Evolutionary conservation across 805 yeast genomes (phyloP).

Genomic region (Metschnikowia kofuensis): DNA sequence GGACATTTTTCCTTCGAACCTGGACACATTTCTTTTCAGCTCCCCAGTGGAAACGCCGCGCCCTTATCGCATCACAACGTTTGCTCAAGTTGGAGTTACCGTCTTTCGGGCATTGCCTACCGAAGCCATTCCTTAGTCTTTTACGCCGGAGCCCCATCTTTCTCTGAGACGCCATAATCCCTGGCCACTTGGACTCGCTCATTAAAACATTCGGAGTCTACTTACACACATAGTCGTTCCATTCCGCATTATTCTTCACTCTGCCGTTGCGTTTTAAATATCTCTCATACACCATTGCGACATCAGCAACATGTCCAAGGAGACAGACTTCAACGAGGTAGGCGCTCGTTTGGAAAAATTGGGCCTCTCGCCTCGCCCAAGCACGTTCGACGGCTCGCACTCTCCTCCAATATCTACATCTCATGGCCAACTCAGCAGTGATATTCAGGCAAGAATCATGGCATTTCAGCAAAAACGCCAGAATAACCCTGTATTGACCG

Average conservation of each 20-base stretch:
- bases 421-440: conserved; percentile 50
- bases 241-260: neutral
- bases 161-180: too few relatives aligned
- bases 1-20: neutral
- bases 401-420: conserved; percentile 19
- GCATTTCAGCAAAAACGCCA: conserved; percentile 82
- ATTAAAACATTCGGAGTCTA: neutral
- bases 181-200: too few relatives aligned
- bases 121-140: too few relatives aligned
- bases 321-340: conserved; percentile 13
- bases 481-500: conserved; percentile 12
- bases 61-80: neutral
- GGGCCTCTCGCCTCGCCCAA: conserved; percentile 13
- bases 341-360: conserved; percentile 15
- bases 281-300: neutral
- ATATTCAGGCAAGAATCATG: conserved; percentile 79
- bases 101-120: too few relatives aligned
- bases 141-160: too few relatives aligned
- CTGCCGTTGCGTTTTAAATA: too few relatives aligned
- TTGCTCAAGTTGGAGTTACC: too few relatives aligned
- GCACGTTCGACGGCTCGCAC: conserved; percentile 16
- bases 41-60: neutral
- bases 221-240: neutral
- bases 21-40: neutral
- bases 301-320: conserved; percentile 7